Evolutionary conservation across 2,329 filamentous ascomycete species (phyloP).

Genomic region (Parastagonospora avenae): DNA sequence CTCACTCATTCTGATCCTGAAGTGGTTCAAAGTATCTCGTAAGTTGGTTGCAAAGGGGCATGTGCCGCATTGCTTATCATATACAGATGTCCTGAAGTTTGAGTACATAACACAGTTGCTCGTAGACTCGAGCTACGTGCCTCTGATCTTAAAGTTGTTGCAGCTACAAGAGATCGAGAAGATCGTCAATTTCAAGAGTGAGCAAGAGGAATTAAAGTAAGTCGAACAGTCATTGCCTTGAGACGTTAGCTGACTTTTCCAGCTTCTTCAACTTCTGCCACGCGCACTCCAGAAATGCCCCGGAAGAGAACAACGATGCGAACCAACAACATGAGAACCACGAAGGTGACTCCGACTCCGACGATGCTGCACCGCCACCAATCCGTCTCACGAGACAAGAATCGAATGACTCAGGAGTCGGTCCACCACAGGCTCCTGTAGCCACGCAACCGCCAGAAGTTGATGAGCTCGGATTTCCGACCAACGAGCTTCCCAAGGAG

Average conservation of each 20-base stretch:
- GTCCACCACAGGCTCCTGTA: conserved; percentile 33
- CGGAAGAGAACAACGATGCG: conserved; percentile 30
- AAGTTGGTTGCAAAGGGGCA: conserved; percentile 47
- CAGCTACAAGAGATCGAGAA: conserved; percentile 93
- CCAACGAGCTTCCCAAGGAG: conserved; percentile 69
- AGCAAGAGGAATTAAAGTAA: conserved; percentile 80
- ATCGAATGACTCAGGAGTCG: conserved; percentile 31
- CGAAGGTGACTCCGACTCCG: conserved; percentile 46
- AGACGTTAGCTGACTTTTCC: conserved; percentile 13
- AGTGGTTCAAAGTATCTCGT: conserved; percentile 97
- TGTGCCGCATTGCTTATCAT: neutral
- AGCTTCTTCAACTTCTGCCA: conserved; percentile 95
- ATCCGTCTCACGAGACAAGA: conserved; percentile 63
- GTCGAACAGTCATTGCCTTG: conserved; percentile 17
- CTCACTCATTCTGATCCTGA: conserved; percentile 82
- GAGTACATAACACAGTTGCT: conserved; percentile 94
- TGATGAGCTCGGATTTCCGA: conserved; percentile 85
- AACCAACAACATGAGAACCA: conserved; percentile 21
- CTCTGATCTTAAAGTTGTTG: conserved; percentile 89
- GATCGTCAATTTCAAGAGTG: conserved; percentile 82
- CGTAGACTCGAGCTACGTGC: conserved; percentile 93
- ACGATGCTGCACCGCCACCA: conserved; percentile 82
- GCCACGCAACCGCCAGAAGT: conserved; percentile 59
- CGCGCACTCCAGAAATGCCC: conserved; percentile 66
- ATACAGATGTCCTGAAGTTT: conserved; percentile 84